Base-by-base conservation (phyloP, 495 filamentous ascomycete species). In the Podospora appendiculata region DNA sequence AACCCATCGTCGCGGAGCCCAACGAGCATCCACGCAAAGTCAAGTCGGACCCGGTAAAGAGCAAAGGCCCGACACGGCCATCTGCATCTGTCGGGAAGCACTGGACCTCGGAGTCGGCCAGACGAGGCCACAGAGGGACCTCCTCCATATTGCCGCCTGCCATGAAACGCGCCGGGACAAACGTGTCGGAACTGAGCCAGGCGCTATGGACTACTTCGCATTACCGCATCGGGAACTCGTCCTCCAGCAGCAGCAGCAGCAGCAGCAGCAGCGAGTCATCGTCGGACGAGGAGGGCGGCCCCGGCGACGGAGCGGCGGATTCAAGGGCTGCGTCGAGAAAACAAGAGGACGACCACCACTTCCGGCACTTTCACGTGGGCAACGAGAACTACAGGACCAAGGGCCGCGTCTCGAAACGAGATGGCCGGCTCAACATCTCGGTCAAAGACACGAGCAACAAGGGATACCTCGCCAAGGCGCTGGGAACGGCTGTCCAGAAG, bases 391-490 rank as follows among this genome's bases (percentile, higher is more conserved):
- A 82, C 66, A 74, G 63, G 14, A 85, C 82, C 1, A 79, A 75
- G 35, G 86, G 85, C n/a, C 79, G 71, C 43, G 74, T 89, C 11
- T 82, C 78, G 0, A 83, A 79, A 62, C 73, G 64, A n/a, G 87
- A 89, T 61, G 87, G 86, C 7, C 74, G 87, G 19, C 67, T 90
- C 13, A 78, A 75, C 48, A 86, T 90, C 48, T 80, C 78, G n/a
- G 69, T 89, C 60, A 83, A 84, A 48, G 81, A 87, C 59, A 81
- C 79, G 3, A 76, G 72, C 47, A 82, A 83, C 51, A 79, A 66
- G 4, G 84, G 84, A 5, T 87, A 86, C 57, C 67, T 87, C 38
- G 83, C 83, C 17, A 85, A 85, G 58, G 81, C 83, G n/a, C 69
- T 88, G 1, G 86, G 85, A 8, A 74, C 77, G 0, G 75, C 78